phyloP scores from a whole-genome alignment of 2,329 filamentous ascomycete species.

The Saccharata proteae region DNA sequence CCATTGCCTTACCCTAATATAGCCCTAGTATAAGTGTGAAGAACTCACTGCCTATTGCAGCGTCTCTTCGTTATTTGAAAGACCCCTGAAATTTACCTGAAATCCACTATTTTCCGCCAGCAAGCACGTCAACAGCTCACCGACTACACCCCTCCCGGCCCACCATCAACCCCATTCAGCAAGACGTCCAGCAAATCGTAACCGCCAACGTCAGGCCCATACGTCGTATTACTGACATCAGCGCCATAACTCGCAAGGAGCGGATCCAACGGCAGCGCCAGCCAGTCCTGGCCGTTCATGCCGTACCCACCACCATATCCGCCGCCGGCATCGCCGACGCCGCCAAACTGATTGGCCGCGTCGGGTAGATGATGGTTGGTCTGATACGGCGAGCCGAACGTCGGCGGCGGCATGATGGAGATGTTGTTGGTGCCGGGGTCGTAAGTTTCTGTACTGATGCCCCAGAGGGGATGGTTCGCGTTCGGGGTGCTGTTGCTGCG shows the following conservation, averaged over 20 bases:
- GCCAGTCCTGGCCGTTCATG: constrained; percentile 40
- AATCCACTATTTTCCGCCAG: no score
- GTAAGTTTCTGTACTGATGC: constrained; percentile 33
- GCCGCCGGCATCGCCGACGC: constrained; percentile 8
- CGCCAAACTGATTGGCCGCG: constrained; percentile 1
- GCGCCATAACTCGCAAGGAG: constrained; percentile 46
- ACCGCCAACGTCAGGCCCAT: constrained; percentile 53
- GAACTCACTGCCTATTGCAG: no score
- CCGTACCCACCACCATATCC: constrained; percentile 11
- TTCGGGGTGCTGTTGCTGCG: constrained; percentile 13
- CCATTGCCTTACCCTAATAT: no score
- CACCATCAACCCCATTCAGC: constrained; percentile 26
- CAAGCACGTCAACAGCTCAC: no score
- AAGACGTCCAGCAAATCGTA: constrained; percentile 39
- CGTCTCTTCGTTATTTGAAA: no score
- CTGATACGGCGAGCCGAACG: constrained; percentile 6
- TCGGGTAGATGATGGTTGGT: constrained; percentile 1
- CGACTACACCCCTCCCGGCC: no score
- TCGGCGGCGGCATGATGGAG: constrained; percentile 37
- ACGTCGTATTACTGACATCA: constrained; percentile 43
- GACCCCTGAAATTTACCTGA: no score
- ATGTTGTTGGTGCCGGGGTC: constrained; percentile 31
- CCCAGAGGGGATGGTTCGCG: constrained; percentile 22
- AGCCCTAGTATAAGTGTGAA: no score
- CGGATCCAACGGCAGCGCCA: constrained; percentile 49